Conservation (phyloP, 176 grass and related monocot species). For the Zea luxurians region DNA sequence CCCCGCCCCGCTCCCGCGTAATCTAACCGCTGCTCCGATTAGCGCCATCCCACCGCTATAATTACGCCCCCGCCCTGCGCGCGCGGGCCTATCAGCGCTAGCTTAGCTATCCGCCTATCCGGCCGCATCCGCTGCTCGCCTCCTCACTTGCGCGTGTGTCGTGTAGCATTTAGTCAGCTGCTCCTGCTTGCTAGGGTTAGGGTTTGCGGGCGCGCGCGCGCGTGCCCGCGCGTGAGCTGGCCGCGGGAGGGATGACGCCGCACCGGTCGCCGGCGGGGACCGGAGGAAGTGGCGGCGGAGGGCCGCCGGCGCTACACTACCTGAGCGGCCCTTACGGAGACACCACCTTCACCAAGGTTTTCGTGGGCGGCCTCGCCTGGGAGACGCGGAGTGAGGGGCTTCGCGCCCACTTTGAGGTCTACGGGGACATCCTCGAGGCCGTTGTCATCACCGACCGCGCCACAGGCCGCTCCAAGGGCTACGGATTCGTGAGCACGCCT, state of each 20-base stretch:
- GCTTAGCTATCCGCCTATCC: slow-evolving; percentile 12
- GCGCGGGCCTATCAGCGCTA: too few species aligned
- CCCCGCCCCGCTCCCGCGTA: slow-evolving; percentile 21
- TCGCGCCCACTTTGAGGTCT: slow-evolving; percentile 54
- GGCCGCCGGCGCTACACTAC: slow-evolving; percentile 58
- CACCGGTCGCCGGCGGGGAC: slow-evolving; percentile 42
- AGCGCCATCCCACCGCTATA: slow-evolving; percentile 45
- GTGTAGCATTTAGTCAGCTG: neutral
- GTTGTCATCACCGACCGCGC: slow-evolving; percentile 70
- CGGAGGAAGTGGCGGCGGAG: neutral
- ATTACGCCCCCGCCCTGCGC: slow-evolving; percentile 23
- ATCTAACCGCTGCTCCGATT: slow-evolving; percentile 36
- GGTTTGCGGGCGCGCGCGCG: slow-evolving; percentile 37
- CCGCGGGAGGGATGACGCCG: slow-evolving; percentile 44
- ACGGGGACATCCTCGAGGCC: slow-evolving; percentile 69
- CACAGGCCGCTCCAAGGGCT: slow-evolving; percentile 70
- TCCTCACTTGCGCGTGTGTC: neutral
- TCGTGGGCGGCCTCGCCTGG: slow-evolving; percentile 70
- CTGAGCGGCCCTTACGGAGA: slow-evolving; percentile 66
- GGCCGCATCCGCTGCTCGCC: neutral
- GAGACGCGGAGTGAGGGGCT: slow-evolving; percentile 68
- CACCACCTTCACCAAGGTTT: slow-evolving; percentile 71
- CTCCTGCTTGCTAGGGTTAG: slow-evolving; percentile 43
- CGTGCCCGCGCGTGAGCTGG: slow-evolving; percentile 41
- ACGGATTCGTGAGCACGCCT: slow-evolving; percentile 63